A percentile compares a stretch with the other conserved stretches of the same genome.
Evolutionary conservation across 495 filamentous ascomycete genomes (phyloP).

Genomic region (Clohesyomyces aquaticus): DNA sequence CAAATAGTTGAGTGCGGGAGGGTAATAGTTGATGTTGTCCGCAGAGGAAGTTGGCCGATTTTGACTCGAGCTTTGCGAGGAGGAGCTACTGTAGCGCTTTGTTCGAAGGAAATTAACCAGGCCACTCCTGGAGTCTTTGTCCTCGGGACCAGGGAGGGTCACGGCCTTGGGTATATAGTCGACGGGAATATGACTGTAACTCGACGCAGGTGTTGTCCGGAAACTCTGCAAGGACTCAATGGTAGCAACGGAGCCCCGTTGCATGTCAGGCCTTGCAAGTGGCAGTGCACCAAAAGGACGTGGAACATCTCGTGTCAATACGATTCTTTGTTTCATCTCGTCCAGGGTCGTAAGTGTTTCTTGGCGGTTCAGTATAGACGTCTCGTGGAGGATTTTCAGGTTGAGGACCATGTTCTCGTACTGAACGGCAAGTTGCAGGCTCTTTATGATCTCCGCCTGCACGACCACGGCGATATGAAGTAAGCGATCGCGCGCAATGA

Average conservation of each 20-base stretch:
- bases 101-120: slow-evolving; percentile 29
- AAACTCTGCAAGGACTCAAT: slow-evolving; percentile 24
- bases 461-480: slow-evolving; percentile 54
- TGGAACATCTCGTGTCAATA: slow-evolving; percentile 30
- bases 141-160: slow-evolving; percentile 23
- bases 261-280: neutral
- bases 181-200: slow-evolving; percentile 13
- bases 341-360: slow-evolving; percentile 43
- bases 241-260: slow-evolving; percentile 1
- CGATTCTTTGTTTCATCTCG: slow-evolving; percentile 48
- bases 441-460: slow-evolving; percentile 51
- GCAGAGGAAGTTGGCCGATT: slow-evolving; percentile 5
- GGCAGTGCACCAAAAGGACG: slow-evolving; percentile 14
- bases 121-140: slow-evolving; percentile 23
- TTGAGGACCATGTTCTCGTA: slow-evolving; percentile 47
- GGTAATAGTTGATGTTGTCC: slow-evolving; percentile 9
- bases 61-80: slow-evolving; percentile 13
- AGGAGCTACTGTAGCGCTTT: slow-evolving; percentile 10
- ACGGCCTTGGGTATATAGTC: slow-evolving; percentile 29
- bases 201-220: slow-evolving; percentile 6
- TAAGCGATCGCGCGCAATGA: slow-evolving; percentile 44
- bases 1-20: slow-evolving; percentile 28
- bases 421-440: slow-evolving; percentile 49
- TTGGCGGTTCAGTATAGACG: slow-evolving; percentile 44
- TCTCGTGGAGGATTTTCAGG: slow-evolving; percentile 47